These are phyloP conservation scores for Periglandula ipomoeae DNA, from an alignment of 2,329 filamentous ascomycete genomes.

Conservation along the genomic window DNA sequence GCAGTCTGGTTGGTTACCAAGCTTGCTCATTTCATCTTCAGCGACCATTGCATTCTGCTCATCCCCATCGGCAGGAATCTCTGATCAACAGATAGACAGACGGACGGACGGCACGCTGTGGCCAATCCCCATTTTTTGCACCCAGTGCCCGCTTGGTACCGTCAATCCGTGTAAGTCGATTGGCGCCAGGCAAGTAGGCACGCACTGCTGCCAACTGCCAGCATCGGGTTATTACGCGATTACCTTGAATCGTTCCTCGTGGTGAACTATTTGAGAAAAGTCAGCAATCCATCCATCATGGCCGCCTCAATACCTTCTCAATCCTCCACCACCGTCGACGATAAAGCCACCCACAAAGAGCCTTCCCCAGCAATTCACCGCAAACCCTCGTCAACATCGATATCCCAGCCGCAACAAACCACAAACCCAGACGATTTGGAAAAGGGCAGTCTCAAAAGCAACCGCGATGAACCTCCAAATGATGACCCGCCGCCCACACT, in stretches of 20 bases:
- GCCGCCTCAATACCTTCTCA: background rate
- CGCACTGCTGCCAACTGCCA: no score
- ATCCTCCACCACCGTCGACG: conserved; percentile 8
- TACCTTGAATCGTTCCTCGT: no score
- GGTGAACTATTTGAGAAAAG: no score
- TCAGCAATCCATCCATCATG: background rate
- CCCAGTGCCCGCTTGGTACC: background rate
- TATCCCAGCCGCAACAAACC: background rate
- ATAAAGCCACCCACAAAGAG: background rate
- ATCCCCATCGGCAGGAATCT: no score
- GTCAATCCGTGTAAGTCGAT: background rate
- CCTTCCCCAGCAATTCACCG: background rate
- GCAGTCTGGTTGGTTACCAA: no score
- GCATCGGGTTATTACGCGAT: no score
- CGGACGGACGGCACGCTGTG: background rate
- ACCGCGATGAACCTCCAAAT: background rate
- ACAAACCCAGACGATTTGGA: conserved; percentile 1
- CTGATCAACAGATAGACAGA: background rate
- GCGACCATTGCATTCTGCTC: no score
- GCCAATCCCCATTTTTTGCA: background rate
- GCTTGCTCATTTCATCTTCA: no score
- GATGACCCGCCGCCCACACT: background rate
- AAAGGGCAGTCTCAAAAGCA: background rate
- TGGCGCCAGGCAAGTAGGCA: no score
- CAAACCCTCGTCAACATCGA: background rate